Evolutionary conservation across 2,329 filamentous ascomycete genomes (phyloP), one percentile per base, ranked within the genome.

Genomic region (Cylindrodendrum hubeiense): DNA sequence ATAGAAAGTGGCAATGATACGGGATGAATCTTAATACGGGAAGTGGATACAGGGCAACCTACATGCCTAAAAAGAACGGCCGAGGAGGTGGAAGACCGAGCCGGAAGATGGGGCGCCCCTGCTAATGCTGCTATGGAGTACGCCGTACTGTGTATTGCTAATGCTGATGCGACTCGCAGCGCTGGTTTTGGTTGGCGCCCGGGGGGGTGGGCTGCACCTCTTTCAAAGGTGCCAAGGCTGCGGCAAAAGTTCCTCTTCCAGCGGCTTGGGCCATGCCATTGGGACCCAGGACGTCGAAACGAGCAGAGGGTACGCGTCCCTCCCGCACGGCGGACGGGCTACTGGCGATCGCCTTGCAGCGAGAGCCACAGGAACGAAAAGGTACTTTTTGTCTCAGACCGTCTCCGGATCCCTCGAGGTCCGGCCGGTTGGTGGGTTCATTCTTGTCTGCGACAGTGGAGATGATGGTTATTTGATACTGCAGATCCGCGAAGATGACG

Each of bases 211-310:
- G 56, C 52, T 56, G 62, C 46, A 51, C 60, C 49, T 57, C 65
- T 72, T 67, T 67, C 73, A 75, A 75, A 75, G 72, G 73, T 75
- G 61, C 73, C 73, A 73, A 73, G 65, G 70, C 61, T 46, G 55
- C 51, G 59, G 64, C 73, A 75, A 75, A 75, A 75, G 73, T 75
- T 75, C 73, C 73, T 74, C 51, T 63, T 37, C 66, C 66, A 61
- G 63, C 60, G 47, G 56, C 56, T 58, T 59, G 51, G 59, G 66
- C 64, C 64, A 34, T 51, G 34, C 50, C 17, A 34, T 51, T 33
- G 24, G 34, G 26, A 44, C 46, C 47, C 49, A 53, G 41, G 37
- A 26, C 37, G n/a, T 5, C 34, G 15, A 39, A n/a, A 37, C 50
- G 49, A 62, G 24, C 13, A 54, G 19, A 43, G 34, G 41, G 43